Evolutionary conservation across 139 green algal species (phyloP).

Genomic region (Dunaliella sp.): DNA sequence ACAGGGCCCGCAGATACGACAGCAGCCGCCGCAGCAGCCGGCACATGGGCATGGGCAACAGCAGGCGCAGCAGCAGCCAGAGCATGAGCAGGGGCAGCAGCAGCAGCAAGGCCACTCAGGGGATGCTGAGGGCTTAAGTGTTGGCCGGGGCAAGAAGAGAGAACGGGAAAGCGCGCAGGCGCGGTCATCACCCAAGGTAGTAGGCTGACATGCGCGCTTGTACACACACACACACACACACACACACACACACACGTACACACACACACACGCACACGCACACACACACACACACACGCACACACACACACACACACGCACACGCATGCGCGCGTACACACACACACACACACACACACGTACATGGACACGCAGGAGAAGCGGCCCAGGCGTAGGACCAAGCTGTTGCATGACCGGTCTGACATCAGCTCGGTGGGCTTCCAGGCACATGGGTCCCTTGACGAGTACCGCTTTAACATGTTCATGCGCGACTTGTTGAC

Average conservation of each 20-base stretch:
- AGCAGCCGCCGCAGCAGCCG: neutral
- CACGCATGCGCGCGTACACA: neutral
- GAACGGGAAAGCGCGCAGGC: too few relatives aligned
- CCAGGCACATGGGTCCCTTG: constrained; percentile 59
- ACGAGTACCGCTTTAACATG: constrained; percentile 85
- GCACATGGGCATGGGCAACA: neutral
- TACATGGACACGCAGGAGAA: constrained; percentile 35
- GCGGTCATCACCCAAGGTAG: too few relatives aligned
- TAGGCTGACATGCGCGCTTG: too few relatives aligned
- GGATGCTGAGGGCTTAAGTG: too few relatives aligned
- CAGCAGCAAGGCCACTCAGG: constrained; percentile 1
- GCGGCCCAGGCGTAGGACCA: constrained; percentile 56
- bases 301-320: constrained; percentile 5
- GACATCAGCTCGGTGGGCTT: constrained; percentile 74
- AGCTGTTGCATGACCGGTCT: constrained; percentile 70
- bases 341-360: constrained; percentile 1
- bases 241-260: too few relatives aligned
- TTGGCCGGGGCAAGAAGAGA: too few relatives aligned
- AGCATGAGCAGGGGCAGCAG: neutral
- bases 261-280: neutral
- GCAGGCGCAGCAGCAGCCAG: neutral
- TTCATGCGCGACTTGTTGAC: constrained; percentile 80
- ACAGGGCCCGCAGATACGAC: neutral
- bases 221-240: too few relatives aligned
- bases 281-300: neutral